These are phyloP conservation scores for Metschnikowia continentalis DNA, from an alignment of 805 yeast species.

Conservation along the genomic window DNA sequence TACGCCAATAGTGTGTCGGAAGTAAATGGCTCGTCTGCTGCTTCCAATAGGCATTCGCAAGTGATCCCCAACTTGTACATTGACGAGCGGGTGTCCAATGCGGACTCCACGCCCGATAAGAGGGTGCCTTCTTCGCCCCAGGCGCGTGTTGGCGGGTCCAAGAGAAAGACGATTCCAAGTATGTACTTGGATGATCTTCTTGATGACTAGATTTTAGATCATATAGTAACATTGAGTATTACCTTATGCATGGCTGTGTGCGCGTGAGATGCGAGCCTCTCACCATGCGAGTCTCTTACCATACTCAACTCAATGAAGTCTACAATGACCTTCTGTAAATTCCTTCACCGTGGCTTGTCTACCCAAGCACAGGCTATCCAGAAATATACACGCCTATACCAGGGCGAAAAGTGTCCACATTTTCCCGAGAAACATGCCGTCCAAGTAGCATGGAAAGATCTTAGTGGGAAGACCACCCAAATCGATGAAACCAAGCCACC, in stretches of 20 bases:
- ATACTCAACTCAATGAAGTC: neutral
- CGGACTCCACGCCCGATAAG: constrained; percentile 26
- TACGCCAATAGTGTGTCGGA: constrained; percentile 17
- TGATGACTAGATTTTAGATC: constrained; percentile 23
- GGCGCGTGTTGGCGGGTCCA: constrained; percentile 11
- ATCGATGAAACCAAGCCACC: constrained; percentile 23
- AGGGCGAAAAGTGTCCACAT: neutral
- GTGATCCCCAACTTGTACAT: constrained; percentile 36
- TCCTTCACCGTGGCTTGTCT: neutral
- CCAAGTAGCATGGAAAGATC: constrained; percentile 6
- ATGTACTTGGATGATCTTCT: constrained; percentile 49
- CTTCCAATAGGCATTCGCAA: constrained; percentile 27
- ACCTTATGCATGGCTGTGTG: neutral
- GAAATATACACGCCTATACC: neutral
- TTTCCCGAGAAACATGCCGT: constrained; percentile 6
- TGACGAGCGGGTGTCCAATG: constrained; percentile 32
- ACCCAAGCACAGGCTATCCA: neutral
- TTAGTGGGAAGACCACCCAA: constrained; percentile 5
- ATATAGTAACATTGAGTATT: neutral
- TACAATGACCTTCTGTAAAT: neutral
- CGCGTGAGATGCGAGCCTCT: neutral
- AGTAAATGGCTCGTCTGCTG: constrained; percentile 11
- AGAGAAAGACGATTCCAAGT: constrained; percentile 41
- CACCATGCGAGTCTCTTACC: neutral
- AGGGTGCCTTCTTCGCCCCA: constrained; percentile 8